phyloP scores from a whole-genome alignment of 2,329 filamentous ascomycete genomes.

The Thielaviopsis punctulata region DNA sequence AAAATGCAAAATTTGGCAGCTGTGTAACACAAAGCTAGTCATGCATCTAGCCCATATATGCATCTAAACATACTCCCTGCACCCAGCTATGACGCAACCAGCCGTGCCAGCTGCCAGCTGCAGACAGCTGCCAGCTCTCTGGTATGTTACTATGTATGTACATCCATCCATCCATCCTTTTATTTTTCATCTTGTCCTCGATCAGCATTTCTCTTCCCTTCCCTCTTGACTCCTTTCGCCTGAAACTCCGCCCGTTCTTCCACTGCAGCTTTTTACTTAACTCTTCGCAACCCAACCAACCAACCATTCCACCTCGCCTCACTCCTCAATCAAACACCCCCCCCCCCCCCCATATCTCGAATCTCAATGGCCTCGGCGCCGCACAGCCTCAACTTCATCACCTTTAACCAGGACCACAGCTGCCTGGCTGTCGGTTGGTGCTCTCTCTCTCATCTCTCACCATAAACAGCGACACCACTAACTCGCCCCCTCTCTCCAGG shows the following conservation, averaged over 20 bases:
- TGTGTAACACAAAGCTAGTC: no score
- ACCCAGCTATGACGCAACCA: no score
- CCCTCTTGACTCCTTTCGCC: background rate
- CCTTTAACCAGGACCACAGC: constrained; percentile 98
- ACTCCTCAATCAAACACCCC: background rate
- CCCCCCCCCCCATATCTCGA: background rate
- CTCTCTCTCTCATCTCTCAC: background rate
- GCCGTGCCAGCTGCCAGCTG: background rate
- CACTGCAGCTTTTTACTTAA: background rate
- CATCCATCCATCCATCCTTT: background rate
- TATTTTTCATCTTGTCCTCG: no score
- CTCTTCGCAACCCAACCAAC: background rate
- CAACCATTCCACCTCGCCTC: background rate
- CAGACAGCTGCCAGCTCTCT: no score
- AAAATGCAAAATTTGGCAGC: no score
- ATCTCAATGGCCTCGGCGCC: constrained; percentile 24
- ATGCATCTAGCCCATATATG: background rate
- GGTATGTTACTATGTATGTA: background rate
- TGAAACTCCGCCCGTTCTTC: background rate
- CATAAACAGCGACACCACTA: background rate
- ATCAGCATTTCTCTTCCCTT: background rate
- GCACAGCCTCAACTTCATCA: constrained; percentile 86
- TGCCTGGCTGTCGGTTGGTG: constrained; percentile 78
- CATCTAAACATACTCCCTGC: no score
- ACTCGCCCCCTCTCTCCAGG: constrained; percentile 29